phyloP scores from a whole-genome alignment of 306 rosid genomes.

The Cicer yamashitae region DNA sequence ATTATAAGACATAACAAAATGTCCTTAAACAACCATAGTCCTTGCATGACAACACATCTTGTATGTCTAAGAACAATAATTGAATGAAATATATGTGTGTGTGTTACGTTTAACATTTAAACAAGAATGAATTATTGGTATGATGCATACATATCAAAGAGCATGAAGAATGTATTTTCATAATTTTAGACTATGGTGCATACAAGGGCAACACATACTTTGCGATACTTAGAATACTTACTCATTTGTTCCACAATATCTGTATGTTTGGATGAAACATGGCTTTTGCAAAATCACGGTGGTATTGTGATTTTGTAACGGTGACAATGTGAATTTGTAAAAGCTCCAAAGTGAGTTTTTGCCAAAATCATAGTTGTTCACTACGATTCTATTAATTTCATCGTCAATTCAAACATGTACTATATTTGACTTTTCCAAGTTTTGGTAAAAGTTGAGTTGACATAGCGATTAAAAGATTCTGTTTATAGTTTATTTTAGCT shows the following conservation, averaged over 20 bases:
- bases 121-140: too few relatives aligned
- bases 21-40: slow-evolving; percentile 11
- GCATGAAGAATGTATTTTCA: too few relatives aligned
- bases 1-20: slow-evolving; percentile 30
- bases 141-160: too few relatives aligned
- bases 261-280: not conserved
- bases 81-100: not conserved
- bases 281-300: too few relatives aligned
- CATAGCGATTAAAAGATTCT: not conserved
- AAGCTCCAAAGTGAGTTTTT: too few relatives aligned
- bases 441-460: not conserved
- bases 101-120: too few relatives aligned
- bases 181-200: too few relatives aligned
- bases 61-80: not conserved
- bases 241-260: not conserved
- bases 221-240: not conserved
- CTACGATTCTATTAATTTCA: too few relatives aligned
- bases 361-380: too few relatives aligned
- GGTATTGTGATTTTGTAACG: too few relatives aligned
- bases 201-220: too few relatives aligned
- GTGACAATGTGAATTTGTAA: too few relatives aligned
- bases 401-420: not conserved
- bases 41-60: slow-evolving; percentile 7
- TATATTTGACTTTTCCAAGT: not conserved
- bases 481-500: not conserved